Evolutionary conservation across 1,284 basidiomycete species (phyloP), one percentile per base, ranked within the genome.

Genomic region (Puccinia sorghi): DNA sequence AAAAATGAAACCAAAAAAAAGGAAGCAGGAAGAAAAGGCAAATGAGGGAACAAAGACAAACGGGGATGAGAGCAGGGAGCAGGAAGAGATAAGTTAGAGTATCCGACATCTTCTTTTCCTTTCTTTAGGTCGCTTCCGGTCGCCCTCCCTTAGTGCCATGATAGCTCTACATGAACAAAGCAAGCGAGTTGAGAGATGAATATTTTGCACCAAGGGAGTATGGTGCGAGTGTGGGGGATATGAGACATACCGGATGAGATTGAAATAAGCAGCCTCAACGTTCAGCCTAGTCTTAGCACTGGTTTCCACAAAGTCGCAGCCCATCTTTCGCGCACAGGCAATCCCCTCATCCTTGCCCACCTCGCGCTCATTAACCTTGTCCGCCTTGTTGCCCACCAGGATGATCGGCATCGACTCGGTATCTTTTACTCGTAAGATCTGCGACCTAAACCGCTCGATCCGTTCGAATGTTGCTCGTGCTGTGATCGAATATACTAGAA

Each of bases 331-430:
- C 50, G 83, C 83, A 6, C 83, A 80, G 13, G 82, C 82, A 32
- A 83, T 81, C 3, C 83, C 83, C 72, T 84, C 83, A 17, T 84
- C 82, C 54, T 80, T 80, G 8, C 80, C 81, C 9, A 84, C 83
- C 64, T 84, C 83, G 6, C 83, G 54, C 73, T 83, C 82, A 63
- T 82, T 82, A 57, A 83, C 81, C 81, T 83, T 84, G 80, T 84
- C 83, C 67, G 82, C 83, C 76, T 84, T 84, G 81, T 84, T 84
- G 57, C 83, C 83, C 4, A 84, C 83, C 13, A 84, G 80, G 83
- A 84, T 84, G 81, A 84, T 83, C 22, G 83, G 83, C 20, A 83
- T 83, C 9, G 82, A 82, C 46, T 84, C 83, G 67, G 82, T 81
- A 50, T 83, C 83, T 78, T 84, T 84, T 27, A 84, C 83, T 63